Evolutionary conservation across 2,329 filamentous ascomycete genomes (phyloP).

Genomic region (Trichoderma semiorbis): DNA sequence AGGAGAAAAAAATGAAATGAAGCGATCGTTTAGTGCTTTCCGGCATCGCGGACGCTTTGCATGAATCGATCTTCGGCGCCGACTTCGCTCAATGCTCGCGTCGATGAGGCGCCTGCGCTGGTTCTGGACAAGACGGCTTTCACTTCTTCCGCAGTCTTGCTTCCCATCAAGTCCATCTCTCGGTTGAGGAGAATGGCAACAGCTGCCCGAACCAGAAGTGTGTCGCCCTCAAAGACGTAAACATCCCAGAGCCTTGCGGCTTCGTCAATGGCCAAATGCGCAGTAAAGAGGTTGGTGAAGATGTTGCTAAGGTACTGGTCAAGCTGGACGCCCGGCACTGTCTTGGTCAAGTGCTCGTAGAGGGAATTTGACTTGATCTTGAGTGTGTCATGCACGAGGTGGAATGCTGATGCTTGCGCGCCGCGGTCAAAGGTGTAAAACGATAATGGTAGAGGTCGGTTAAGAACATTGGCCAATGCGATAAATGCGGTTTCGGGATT

Average conservation of each 20-base stretch:
- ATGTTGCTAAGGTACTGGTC: constrained; percentile 56
- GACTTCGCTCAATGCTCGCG: constrained; percentile 37
- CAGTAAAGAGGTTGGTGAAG: constrained; percentile 63
- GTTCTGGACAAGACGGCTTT: constrained; percentile 35
- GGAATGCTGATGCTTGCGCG: constrained; percentile 67
- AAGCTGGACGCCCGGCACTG: constrained; percentile 43
- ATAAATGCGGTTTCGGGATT: constrained; percentile 63
- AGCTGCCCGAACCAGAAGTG: constrained; percentile 65
- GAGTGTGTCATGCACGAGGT: constrained; percentile 65
- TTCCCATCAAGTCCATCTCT: constrained; percentile 50
- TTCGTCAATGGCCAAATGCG: constrained; percentile 62
- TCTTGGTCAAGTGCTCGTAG: constrained; percentile 59
- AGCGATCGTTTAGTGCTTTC: constrained; percentile 28
- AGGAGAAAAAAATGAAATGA: not conserved
- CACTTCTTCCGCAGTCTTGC: constrained; percentile 45
- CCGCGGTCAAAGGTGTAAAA: constrained; percentile 69
- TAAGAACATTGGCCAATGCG: constrained; percentile 71
- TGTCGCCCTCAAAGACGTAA: constrained; percentile 78
- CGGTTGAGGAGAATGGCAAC: constrained; percentile 61
- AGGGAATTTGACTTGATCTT: constrained; percentile 61
- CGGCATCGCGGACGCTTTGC: constrained; percentile 34
- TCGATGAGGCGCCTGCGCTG: constrained; percentile 30
- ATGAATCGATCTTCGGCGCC: constrained; percentile 48
- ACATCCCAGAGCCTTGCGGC: constrained; percentile 76
- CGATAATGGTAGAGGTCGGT: constrained; percentile 69